A percentile compares a stretch with the other conserved stretches of the same genome.
phyloP scores from a whole-genome alignment of 306 rosid genomes.

The Echinosophora koreensis region DNA sequence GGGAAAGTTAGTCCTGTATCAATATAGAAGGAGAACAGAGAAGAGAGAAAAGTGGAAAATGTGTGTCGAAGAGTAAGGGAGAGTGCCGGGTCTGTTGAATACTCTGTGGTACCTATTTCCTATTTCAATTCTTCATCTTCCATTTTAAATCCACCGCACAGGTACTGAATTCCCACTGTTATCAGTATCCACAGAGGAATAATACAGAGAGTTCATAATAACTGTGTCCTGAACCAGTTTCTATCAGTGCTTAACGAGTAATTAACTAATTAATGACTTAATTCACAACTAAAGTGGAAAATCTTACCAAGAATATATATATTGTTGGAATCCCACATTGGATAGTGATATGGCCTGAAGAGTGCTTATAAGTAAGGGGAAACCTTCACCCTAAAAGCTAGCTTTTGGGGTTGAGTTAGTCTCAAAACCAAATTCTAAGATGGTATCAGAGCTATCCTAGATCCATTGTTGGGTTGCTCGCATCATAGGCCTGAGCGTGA shows the following conservation, averaged over 20 bases:
- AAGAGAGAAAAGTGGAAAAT: not conserved
- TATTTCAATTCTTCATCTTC: not conserved
- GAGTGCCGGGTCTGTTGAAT: not conserved
- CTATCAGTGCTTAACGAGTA: conserved; percentile 9
- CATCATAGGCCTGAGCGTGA: too few relatives aligned
- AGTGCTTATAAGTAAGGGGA: too few relatives aligned
- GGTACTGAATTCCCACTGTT: not conserved
- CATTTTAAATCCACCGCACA: not conserved
- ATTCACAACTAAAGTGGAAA: conserved; percentile 23
- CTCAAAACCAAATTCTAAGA: too few relatives aligned
- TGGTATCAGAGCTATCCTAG: too few relatives aligned
- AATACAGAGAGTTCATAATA: too few relatives aligned
- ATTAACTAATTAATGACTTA: conserved; percentile 24
- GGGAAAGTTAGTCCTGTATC: not conserved
- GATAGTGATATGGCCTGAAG: too few relatives aligned
- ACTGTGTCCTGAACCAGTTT: not conserved
- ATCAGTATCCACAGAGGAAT: not conserved
- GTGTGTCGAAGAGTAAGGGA: not conserved
- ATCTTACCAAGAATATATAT: not conserved
- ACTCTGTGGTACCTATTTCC: not conserved
- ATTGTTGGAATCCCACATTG: too few relatives aligned
- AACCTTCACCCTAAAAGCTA: too few relatives aligned
- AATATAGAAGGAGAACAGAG: not conserved
- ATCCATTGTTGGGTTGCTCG: too few relatives aligned
- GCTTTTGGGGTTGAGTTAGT: too few relatives aligned